Percentiles rank a stretch among this genome's conserved stretches.
Conservation (phyloP, 2,329 filamentous ascomycete genomes). For the Penicillium thymicola region DNA sequence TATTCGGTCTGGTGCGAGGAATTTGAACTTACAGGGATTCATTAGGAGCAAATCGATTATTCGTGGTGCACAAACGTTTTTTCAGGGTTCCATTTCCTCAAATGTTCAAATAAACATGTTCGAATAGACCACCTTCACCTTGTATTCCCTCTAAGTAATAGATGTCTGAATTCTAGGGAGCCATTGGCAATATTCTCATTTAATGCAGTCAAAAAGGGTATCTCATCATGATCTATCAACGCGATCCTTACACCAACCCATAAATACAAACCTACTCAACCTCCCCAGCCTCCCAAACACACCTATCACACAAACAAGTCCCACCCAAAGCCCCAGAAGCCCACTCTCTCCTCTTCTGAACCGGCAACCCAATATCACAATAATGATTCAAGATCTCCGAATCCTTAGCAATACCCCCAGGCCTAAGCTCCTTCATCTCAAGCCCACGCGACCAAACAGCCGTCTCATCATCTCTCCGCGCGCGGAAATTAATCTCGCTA, state of each 20-base stretch:
- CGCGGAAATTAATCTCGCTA: slow-evolving; percentile 41
- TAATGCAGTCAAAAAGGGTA: slow-evolving; percentile 14
- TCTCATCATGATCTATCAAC: slow-evolving; percentile 9
- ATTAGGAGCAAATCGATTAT: neutral
- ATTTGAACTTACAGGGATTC: neutral
- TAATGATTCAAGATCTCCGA: slow-evolving; percentile 94
- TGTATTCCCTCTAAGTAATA: neutral
- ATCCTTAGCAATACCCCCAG: slow-evolving; percentile 65
- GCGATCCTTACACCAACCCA: neutral
- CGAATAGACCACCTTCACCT: neutral
- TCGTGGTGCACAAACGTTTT: neutral
- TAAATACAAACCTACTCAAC: slow-evolving; percentile 2
- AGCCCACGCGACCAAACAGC: slow-evolving; percentile 33
- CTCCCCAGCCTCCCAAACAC: slow-evolving; percentile 63
- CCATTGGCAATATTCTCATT: neutral
- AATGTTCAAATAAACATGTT: neutral
- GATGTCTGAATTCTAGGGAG: neutral
- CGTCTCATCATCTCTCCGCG: slow-evolving; percentile 32
- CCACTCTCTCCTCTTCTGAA: slow-evolving; percentile 83
- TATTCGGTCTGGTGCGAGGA: neutral
- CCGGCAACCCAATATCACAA: slow-evolving; percentile 76
- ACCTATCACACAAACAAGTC: slow-evolving; percentile 81
- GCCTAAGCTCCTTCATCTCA: slow-evolving; percentile 44
- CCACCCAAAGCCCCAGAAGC: slow-evolving; percentile 83
- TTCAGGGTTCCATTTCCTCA: neutral